Conservation (phyloP, 768 basidiomycete genomes). For the Flagelloscypha sp. region DNA sequence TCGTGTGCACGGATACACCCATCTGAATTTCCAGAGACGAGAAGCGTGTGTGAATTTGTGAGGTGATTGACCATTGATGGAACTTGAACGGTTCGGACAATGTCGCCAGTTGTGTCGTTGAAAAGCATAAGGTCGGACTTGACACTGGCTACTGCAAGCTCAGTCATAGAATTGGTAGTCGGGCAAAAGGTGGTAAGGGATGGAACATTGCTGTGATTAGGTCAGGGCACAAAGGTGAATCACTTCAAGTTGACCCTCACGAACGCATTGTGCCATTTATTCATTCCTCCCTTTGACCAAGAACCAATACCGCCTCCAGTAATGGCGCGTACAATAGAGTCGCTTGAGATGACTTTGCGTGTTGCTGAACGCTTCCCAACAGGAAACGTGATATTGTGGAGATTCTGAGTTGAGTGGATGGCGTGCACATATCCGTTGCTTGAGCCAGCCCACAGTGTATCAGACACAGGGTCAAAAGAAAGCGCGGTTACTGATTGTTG, state of each 20-base stretch:
- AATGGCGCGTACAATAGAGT: slow-evolving; percentile 65
- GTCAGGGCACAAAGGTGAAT: no score
- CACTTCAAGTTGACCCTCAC: slow-evolving; percentile 5
- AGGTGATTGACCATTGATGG: slow-evolving; percentile 59
- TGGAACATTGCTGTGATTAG: slow-evolving; percentile 23
- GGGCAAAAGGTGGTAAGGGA: slow-evolving; percentile 37
- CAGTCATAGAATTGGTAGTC: slow-evolving; percentile 41
- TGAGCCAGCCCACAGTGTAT: slow-evolving; percentile 81
- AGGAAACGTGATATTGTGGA: slow-evolving; percentile 66
- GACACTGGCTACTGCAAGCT: slow-evolving; percentile 52
- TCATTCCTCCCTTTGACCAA: slow-evolving; percentile 79
- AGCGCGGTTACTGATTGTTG: slow-evolving; percentile 62
- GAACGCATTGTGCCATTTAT: slow-evolving; percentile 74
- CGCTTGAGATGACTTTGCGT: slow-evolving; percentile 67
- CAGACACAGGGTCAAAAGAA: slow-evolving; percentile 85
- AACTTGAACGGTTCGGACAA: slow-evolving; percentile 47
- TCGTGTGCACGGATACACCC: slow-evolving; percentile 68
- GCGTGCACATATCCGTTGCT: slow-evolving; percentile 63
- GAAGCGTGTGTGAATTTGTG: slow-evolving; percentile 51
- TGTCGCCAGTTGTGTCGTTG: slow-evolving; percentile 64
- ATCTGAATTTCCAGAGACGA: slow-evolving; percentile 66
- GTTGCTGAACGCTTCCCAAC: slow-evolving; percentile 64
- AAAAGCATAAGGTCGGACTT: slow-evolving; percentile 58
- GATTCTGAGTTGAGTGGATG: slow-evolving; percentile 53
- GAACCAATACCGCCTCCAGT: slow-evolving; percentile 63